Conservation (phyloP, 1,284 basidiomycete species). For the Boletus semigastroideus region DNA sequence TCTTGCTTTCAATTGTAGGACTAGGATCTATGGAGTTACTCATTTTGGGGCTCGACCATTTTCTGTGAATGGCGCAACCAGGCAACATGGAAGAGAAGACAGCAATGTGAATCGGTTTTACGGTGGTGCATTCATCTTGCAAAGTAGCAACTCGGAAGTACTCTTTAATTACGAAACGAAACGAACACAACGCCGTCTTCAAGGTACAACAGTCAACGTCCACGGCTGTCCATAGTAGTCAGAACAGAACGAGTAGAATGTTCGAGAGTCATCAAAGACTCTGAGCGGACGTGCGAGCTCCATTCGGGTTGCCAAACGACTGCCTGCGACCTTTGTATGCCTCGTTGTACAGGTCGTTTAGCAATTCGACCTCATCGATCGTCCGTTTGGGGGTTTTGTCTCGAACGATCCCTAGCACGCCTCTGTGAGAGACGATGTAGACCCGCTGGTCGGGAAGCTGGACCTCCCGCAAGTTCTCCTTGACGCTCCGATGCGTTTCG, state of each 20-base stretch:
- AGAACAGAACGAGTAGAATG: not conserved
- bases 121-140: not conserved
- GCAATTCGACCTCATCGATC: slow-evolving; percentile 35
- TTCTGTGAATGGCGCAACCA: too few relatives aligned
- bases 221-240: not conserved
- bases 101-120: not conserved
- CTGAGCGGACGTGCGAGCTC: not conserved
- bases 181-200: not conserved
- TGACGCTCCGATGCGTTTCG: slow-evolving; percentile 31
- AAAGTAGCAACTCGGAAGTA: not conserved
- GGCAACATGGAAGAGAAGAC: slow-evolving; percentile 1
- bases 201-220: not conserved
- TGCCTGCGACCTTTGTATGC: slow-evolving; percentile 16
- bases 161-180: not conserved
- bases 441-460: slow-evolving; percentile 31
- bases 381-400: slow-evolving; percentile 24
- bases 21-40: too few relatives aligned
- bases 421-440: slow-evolving; percentile 31
- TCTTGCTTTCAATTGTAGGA: too few relatives aligned
- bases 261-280: slow-evolving; percentile 11
- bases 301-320: slow-evolving; percentile 2
- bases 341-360: slow-evolving; percentile 27
- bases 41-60: too few relatives aligned
- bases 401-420: slow-evolving; percentile 20
- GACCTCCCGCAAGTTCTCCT: slow-evolving; percentile 28